Evolutionary conservation across 768 basidiomycete species (phyloP).

Genomic region (Royoungia palumana): DNA sequence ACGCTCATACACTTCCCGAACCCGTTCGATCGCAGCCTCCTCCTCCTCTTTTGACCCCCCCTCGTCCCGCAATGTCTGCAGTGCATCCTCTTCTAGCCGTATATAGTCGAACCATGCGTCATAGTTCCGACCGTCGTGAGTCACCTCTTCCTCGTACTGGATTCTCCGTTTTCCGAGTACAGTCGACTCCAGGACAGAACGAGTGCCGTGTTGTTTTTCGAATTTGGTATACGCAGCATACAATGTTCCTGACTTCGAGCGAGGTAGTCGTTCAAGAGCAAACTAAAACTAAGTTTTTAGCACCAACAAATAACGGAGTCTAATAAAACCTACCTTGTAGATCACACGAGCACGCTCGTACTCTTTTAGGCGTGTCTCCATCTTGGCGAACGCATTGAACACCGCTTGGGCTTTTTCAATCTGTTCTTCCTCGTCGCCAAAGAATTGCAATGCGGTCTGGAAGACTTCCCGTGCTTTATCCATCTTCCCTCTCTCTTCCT

Average conservation of each 20-base stretch:
- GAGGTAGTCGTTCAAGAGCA: slow-evolving; percentile 87
- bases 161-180: slow-evolving; percentile 97
- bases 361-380: slow-evolving; percentile 96
- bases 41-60: slow-evolving; percentile 71
- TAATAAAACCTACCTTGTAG: slow-evolving; percentile 70
- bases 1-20: slow-evolving; percentile 92
- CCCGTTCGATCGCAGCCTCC: slow-evolving; percentile 56
- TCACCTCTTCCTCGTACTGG: slow-evolving; percentile 95
- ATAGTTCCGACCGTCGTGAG: slow-evolving; percentile 90
- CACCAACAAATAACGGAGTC: background rate
- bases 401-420: slow-evolving; percentile 89
- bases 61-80: slow-evolving; percentile 69
- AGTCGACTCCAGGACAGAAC: slow-evolving; percentile 84
- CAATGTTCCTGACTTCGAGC: slow-evolving; percentile 83
- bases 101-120: slow-evolving; percentile 99
- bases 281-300: slow-evolving; percentile 52
- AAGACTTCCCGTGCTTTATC: slow-evolving; percentile 84
- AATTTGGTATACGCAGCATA: slow-evolving; percentile 96
- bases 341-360: slow-evolving; percentile 96
- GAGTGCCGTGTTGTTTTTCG: slow-evolving; percentile 95
- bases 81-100: slow-evolving; percentile 87
- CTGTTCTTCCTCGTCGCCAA: slow-evolving; percentile 83
- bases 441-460: slow-evolving; percentile 87
- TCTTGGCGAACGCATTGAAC: slow-evolving; percentile 90
- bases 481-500: slow-evolving; percentile 65